Conservation (phyloP, 371 early-diverging fungal genomes). For the Circinella minor region DNA sequence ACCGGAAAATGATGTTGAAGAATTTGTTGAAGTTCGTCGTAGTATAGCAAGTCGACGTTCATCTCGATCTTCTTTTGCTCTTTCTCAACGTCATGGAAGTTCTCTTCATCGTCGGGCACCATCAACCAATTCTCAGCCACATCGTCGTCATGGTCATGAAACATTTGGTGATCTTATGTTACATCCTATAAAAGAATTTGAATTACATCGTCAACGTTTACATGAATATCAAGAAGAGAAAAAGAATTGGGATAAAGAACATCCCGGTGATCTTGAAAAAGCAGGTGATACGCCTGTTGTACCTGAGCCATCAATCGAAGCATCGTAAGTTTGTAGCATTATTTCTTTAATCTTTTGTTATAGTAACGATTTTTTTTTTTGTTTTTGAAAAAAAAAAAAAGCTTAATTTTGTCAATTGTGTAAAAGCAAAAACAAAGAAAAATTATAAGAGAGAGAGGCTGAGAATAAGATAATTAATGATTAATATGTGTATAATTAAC, state of each 20-base stretch:
- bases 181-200: conserved; percentile 42
- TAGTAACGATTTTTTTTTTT: not conserved
- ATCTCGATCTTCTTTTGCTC: conserved; percentile 5
- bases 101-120: not conserved
- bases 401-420: too few species aligned
- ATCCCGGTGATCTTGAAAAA: conserved; percentile 23
- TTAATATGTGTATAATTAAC: not conserved
- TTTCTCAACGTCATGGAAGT: not conserved
- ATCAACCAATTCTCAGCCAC: conserved; percentile 31
- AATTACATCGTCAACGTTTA: conserved; percentile 38
- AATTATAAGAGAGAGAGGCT: too few species aligned
- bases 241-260: conserved; percentile 37
- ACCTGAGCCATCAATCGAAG: conserved; percentile 7
- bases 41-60: not conserved
- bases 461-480: too few species aligned
- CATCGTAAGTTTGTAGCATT: conserved; percentile 1
- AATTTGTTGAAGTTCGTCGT: conserved; percentile 5
- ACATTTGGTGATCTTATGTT: conserved; percentile 50
- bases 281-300: conserved; percentile 6
- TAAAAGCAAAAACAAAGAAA: too few species aligned
- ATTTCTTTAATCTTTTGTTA: not conserved
- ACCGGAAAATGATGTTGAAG: conserved; percentile 2
- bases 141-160: conserved; percentile 46
- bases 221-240: conserved; percentile 41
- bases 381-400: too few species aligned